Base-by-base conservation (phyloP, 2,329 filamentous ascomycete genomes). In the Arthrinium phaeospermum region DNA sequence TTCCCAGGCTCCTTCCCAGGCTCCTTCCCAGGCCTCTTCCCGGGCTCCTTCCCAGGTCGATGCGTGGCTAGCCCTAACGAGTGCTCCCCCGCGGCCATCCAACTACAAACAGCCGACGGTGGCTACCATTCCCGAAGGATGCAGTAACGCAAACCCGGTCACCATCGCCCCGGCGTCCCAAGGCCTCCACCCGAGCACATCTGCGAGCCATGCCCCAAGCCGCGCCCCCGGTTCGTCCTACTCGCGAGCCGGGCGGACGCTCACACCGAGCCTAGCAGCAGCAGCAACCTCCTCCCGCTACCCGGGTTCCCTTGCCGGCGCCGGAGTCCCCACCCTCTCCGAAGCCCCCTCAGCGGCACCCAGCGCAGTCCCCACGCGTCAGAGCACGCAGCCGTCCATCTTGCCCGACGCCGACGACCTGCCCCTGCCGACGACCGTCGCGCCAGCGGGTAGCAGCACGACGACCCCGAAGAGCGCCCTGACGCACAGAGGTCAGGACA, bases 1-100 rank as follows among this genome's bases (percentile, higher is more conserved):
- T 70, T 37, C 51, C 27, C 51, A 57, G 13, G 30, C 68, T 16
- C 46, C 68, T 24, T 53, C 68, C 22, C 68, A 53, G 46, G 12
- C 68, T 2, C 46, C 68, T 13, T 46, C 44, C 16, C 45, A 34
- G 27, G 6, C 34, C 2, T 6, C 53, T 1, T 37, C 51, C 27
- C 4, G 14, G 7, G 8, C 68, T n/a, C 30, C 68, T 70, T 37
- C 51, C 27, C 51, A 57, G 13, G 30, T 27, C 16, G 19, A 30
- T 4, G 10, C 16, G 34, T 64, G 19, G 8, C 12, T 64, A 7
- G 57, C 57, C 30, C 34, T 41, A 19, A 64, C 57, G 22, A 64
- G 57, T 34, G 57, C 30, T 12, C 57, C 57, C 12, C 57, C 57
- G 19, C 57, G 34, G 19, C 5, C 57, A 12, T 10, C 57, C 3